phyloP scores from a whole-genome alignment of 495 filamentous ascomycete genomes.

The Penicillium psychrofluorescens region DNA sequence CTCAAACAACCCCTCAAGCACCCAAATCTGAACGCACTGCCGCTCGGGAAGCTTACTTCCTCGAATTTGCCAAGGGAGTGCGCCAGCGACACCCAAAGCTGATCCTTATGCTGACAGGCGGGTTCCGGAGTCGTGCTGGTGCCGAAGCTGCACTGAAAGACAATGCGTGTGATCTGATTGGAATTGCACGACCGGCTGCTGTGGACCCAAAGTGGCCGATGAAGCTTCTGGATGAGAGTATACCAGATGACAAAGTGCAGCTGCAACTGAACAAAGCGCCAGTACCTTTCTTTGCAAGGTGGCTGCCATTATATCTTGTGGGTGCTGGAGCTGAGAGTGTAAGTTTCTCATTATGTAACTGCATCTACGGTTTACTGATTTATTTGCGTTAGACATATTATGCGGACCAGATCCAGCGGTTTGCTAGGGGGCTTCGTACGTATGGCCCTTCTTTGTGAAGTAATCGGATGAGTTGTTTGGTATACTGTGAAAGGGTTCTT shows the following conservation, averaged over 20 bases:
- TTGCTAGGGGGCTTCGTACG: constrained; percentile 30
- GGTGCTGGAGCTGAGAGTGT: constrained; percentile 40
- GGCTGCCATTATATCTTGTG: constrained; percentile 29
- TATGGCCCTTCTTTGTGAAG: constrained; percentile 17
- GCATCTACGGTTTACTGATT: background rate
- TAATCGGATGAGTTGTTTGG: no score
- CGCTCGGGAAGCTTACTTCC: constrained; percentile 55
- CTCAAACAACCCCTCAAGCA: constrained; percentile 1
- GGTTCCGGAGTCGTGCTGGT: constrained; percentile 48
- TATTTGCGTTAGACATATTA: constrained; percentile 27
- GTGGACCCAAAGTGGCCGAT: constrained; percentile 41
- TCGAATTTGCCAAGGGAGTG: constrained; percentile 45
- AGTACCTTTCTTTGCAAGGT: constrained; percentile 21
- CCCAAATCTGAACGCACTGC: constrained; percentile 31
- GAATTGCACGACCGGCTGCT: constrained; percentile 47
- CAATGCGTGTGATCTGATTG: constrained; percentile 52
- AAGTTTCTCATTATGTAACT: constrained; percentile 9
- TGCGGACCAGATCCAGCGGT: constrained; percentile 28
- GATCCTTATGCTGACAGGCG: constrained; percentile 46
- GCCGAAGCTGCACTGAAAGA: constrained; percentile 44
- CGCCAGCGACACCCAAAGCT: constrained; percentile 35
- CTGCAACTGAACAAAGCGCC: constrained; percentile 29
- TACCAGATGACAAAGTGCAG: constrained; percentile 42
- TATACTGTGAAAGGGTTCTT: no score
- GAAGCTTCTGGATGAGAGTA: constrained; percentile 43